These are phyloP conservation scores for Salvia rosmarinus DNA, from an alignment of 257 asterid genomes.

Conservation along the genomic window DNA sequence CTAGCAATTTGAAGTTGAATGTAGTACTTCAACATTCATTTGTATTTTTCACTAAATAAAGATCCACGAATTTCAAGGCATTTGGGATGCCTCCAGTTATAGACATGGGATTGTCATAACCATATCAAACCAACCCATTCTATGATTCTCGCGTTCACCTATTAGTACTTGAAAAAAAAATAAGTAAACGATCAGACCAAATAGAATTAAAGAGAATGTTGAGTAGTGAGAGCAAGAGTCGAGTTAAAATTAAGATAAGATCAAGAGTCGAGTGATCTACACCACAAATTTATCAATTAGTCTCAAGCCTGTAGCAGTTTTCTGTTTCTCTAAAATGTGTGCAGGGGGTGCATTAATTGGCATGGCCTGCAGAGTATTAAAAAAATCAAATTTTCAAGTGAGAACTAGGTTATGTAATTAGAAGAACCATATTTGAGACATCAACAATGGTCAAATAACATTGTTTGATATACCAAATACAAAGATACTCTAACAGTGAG, in stretches of 20 bases:
- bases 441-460: too few relatives aligned
- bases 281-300: slow-evolving; percentile 99
- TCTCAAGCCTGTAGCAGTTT: slow-evolving; percentile 96
- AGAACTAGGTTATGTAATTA: too few relatives aligned
- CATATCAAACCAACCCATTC: slow-evolving; percentile 98
- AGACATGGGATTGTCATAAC: slow-evolving; percentile 93
- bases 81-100: slow-evolving; percentile 77
- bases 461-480: too few relatives aligned
- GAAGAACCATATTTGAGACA: too few relatives aligned
- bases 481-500: slow-evolving; percentile 11
- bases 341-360: slow-evolving; percentile 95
- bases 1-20: neutral
- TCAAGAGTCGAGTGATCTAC: slow-evolving; percentile 49
- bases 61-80: slow-evolving; percentile 84
- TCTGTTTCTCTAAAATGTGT: slow-evolving; percentile 80
- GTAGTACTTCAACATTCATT: slow-evolving; percentile 86
- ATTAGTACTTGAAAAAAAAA: slow-evolving; percentile 61
- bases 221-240: too few relatives aligned
- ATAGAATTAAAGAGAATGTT: neutral
- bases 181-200: slow-evolving; percentile 19
- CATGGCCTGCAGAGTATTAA: slow-evolving; percentile 67
- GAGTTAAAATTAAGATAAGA: slow-evolving; percentile 9
- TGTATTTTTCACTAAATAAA: slow-evolving; percentile 69
- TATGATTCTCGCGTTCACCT: slow-evolving; percentile 93
- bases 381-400: too few relatives aligned